Base-by-base conservation (phyloP, 192 early-diverging fungal species). In the Backusella circina region DNA sequence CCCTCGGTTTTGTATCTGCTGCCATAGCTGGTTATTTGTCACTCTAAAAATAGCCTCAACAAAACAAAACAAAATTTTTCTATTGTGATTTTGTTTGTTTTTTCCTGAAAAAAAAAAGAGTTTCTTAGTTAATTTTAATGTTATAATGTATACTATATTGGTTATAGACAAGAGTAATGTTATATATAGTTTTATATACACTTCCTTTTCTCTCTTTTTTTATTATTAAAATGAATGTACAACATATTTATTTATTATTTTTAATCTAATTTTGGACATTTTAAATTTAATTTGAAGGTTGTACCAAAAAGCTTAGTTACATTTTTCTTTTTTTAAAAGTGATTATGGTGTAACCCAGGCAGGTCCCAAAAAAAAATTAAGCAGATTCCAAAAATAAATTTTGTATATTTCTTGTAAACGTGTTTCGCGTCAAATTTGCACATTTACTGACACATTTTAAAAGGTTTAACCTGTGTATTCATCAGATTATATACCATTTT, bases 1-100 rank as follows among this genome's bases (percentile, higher is more conserved):
- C 47, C 2, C 41, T 70, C 12, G 39, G 37, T 31, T 70, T 41
- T 23, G 69, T 41, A 5, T 70, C 69, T 31, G 41, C 16, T 0
- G 69, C 8, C 28, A 8, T 70, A 41, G 69, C 69, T 41, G 69
- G 69, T 70, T 70, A 70, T 70, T 37, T 70, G 10, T 37, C 38
- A 44, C 69, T 70, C 41, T 70, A 61, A 61, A 61, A 61, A 61
- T 61, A 61, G 47, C 26, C 26, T n/a, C 54, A 61, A 61, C 54
- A 61, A 57, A 54, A 1, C 51, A 54, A 54, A 47, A 47, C 15
- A 21, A 57, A 57, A 8, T 5, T 26, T 28, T 57, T 57, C 23
- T 61, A 26, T 26, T 47, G 44, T 47, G 44, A 26, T 28, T 9
- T 28, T 61, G 26, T 28, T 61, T 61, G 10, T 28, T 61, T 61